phyloP scores from a whole-genome alignment of 1,284 basidiomycete species.

The Melampsora americana region DNA sequence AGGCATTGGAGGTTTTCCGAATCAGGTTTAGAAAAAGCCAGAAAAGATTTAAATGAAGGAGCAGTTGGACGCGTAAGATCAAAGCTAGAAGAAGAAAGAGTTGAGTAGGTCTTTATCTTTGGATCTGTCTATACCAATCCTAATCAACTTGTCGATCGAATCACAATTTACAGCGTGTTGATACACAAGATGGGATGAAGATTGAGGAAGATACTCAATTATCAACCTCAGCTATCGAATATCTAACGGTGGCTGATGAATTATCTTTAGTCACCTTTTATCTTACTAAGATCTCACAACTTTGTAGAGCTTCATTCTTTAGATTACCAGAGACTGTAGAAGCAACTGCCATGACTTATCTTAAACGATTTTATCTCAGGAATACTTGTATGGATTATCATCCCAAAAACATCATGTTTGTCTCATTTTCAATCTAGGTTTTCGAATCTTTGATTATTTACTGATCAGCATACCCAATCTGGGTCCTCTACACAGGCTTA shows the following conservation, averaged over 20 bases:
- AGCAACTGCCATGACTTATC: constrained; percentile 81
- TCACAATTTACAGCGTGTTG: too few relatives aligned
- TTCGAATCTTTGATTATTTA: too few relatives aligned
- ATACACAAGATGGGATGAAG: neutral
- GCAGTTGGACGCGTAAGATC: constrained; percentile 71
- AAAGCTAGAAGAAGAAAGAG: constrained; percentile 76
- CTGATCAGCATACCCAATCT: too few relatives aligned
- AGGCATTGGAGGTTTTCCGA: constrained; percentile 76
- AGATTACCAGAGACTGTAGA: constrained; percentile 86
- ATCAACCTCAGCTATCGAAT: too few relatives aligned
- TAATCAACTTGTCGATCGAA: too few relatives aligned
- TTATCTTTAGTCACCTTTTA: constrained; percentile 83
- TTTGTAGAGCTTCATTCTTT: constrained; percentile 70
- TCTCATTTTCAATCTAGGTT: too few relatives aligned
- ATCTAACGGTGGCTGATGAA: constrained; percentile 79
- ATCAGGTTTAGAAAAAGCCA: constrained; percentile 62
- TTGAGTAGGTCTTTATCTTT: constrained; percentile 53
- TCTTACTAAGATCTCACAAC: constrained; percentile 74
- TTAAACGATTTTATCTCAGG: constrained; percentile 95
- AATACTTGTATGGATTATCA: constrained; percentile 99
- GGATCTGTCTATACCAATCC: too few relatives aligned
- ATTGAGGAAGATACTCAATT: too few relatives aligned
- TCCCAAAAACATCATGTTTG: constrained; percentile 87
- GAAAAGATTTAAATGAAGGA: constrained; percentile 66
- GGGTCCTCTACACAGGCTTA: constrained; percentile 66